Evolutionary conservation across 768 basidiomycete species (phyloP), one percentile per base, ranked within the genome.

Genomic region (Mycena venus): DNA sequence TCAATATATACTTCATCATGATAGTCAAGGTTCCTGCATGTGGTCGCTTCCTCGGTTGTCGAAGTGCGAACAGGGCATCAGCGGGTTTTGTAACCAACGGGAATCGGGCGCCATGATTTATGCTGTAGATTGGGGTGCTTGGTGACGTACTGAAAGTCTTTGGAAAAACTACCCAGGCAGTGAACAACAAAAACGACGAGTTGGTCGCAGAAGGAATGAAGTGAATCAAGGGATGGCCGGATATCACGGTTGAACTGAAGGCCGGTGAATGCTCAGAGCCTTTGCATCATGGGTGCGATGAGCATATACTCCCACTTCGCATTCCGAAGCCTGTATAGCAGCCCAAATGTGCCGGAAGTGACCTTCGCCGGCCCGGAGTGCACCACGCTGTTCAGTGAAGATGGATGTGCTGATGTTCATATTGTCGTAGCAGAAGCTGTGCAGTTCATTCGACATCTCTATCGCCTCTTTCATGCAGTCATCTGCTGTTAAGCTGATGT

Each of bases 371-470:
- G 78, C 0, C 55, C 60, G 11, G 42, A 38, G 10, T n/a, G 70
- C 70, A 21, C 65, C 72, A 2, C 73, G 56, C n/a, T 80, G 75
- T 51, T 80, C 78, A 2, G 78, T 42, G 14, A 58, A 69, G 10
- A 75, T 79, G 0, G 78, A 80, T 0, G 73, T 78, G 10, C n/a
- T 70, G 53, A 77, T 61, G 23, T 79, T 74, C 17, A 79, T 68
- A 29, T 73, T 73, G 27, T 72, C 74, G 53, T 72, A 75, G 32
- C 49, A 32, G 47, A 73, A 53, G 32, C 60, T 53, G 25, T 78
- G 72, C 0, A 55, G 56, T 17, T 66, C 44, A 4, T n/a, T 14
- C 0, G 53, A 47, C n/a, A 69, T 55, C 1, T 62, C 23, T 3
- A 34, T 34, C 8, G 75, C 68, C 1, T 47, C 42, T 2, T 23